Conservation (phyloP, 176 grass and related monocot species). For the Aegilops umbellulata region DNA sequence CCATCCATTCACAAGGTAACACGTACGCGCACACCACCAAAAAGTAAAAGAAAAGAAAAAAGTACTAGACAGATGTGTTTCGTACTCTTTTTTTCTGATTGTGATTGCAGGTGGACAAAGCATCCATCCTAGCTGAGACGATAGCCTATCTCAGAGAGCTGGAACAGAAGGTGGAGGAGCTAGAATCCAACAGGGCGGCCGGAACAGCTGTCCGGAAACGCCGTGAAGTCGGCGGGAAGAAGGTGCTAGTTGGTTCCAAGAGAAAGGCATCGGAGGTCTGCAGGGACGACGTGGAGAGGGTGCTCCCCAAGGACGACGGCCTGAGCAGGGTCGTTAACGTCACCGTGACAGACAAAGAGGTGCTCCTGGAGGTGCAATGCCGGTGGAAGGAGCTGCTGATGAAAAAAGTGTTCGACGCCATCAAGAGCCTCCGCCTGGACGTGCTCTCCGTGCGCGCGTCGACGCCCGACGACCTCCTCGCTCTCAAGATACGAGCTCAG, state of each 20-base stretch:
- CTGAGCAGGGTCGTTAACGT: slow-evolving; percentile 57
- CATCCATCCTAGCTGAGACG: slow-evolving; percentile 69
- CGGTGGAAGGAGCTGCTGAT: slow-evolving; percentile 71
- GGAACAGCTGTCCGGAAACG: slow-evolving; percentile 7
- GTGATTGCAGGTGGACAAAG: slow-evolving; percentile 66
- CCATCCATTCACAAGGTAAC: slow-evolving; percentile 77
- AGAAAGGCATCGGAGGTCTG: slow-evolving; percentile 26
- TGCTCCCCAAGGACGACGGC: slow-evolving; percentile 38
- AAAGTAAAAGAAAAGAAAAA: too few species aligned
- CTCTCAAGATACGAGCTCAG: slow-evolving; percentile 74
- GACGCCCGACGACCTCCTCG: slow-evolving; percentile 30
- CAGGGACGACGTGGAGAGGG: not conserved
- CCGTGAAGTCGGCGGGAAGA: slow-evolving; percentile 19
- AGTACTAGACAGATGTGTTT: too few species aligned
- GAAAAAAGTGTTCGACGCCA: slow-evolving; percentile 58
- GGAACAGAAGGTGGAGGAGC: slow-evolving; percentile 51
- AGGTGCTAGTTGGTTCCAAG: not conserved
- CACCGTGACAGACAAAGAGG: slow-evolving; percentile 52
- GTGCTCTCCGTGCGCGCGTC: slow-evolving; percentile 69
- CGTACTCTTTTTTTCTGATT: not conserved
- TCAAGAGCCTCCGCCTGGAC: slow-evolving; percentile 66
- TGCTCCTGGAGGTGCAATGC: slow-evolving; percentile 60
- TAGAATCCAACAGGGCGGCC: slow-evolving; percentile 37
- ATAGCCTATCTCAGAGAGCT: slow-evolving; percentile 78
- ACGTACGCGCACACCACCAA: not conserved